Conservation (phyloP, 2,329 filamentous ascomycete genomes). For the Trichoderma asperellum region DNA sequence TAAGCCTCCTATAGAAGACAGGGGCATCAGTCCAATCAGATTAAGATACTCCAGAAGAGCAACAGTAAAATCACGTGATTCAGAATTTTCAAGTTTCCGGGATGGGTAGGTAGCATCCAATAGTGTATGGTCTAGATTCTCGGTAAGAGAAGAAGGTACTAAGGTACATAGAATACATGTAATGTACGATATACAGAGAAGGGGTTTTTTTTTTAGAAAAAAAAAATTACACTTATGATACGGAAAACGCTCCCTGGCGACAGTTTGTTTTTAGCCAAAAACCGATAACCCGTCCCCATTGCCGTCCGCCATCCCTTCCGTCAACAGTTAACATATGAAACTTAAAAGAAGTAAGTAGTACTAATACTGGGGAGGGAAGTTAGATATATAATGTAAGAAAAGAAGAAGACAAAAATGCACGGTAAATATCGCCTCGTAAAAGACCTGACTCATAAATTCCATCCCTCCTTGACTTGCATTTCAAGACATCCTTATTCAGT, state of each 20-base stretch:
- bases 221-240: conserved; percentile 26
- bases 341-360: conserved; percentile 5
- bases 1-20: conserved; percentile 12
- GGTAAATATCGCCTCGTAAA: conserved; percentile 31
- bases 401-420: conserved; percentile 9
- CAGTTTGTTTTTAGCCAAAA: conserved; percentile 38
- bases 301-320: conserved; percentile 31
- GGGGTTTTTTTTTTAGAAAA: not conserved
- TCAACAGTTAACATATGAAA: conserved; percentile 34
- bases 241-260: conserved; percentile 38
- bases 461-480: conserved; percentile 16
- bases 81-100: not conserved
- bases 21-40: not conserved
- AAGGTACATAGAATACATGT: not conserved
- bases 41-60: not conserved
- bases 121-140: too few species aligned
- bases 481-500: conserved; percentile 44
- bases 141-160: not conserved
- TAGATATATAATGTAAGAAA: conserved; percentile 20
- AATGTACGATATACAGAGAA: not conserved
- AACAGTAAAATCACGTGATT: not conserved
- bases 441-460: conserved; percentile 36
- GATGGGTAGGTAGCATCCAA: not conserved
- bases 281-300: conserved; percentile 29
- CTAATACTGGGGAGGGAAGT: conserved; percentile 16